Percentiles rank a stretch among this genome's conserved stretches.
Evolutionary conservation across 805 yeast genomes (phyloP).

Genomic region (Yamadazyma laniorum): DNA sequence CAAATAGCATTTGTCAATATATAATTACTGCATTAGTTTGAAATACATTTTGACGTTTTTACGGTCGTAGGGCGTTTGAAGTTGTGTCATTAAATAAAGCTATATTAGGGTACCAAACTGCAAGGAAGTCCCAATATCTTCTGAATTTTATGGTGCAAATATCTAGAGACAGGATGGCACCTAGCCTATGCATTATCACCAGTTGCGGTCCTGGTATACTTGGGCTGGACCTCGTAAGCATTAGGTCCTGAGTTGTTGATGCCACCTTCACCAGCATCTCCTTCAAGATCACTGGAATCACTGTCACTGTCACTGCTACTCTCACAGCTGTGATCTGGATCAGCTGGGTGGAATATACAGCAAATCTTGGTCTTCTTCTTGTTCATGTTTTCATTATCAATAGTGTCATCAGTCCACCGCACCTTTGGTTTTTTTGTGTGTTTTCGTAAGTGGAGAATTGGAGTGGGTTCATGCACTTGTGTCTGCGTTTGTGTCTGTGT

Average conservation of each 20-base stretch:
- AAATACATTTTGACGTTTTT: no score
- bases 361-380: slow-evolving; percentile 91
- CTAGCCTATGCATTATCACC: no score
- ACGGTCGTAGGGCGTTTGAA: no score
- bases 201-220: no score
- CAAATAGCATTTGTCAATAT: no score
- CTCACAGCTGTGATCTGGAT: slow-evolving; percentile 43
- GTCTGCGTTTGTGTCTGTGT: neutral
- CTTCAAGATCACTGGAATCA: slow-evolving; percentile 17
- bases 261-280: slow-evolving; percentile 10
- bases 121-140: no score
- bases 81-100: no score
- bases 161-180: no score
- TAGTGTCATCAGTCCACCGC: slow-evolving; percentile 79
- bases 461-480: slow-evolving; percentile 3
- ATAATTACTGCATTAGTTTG: no score
- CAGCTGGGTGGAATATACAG: slow-evolving; percentile 80
- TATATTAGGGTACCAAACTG: no score
- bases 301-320: slow-evolving; percentile 33
- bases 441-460: slow-evolving; percentile 9
- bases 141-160: no score
- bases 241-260: slow-evolving; percentile 50
- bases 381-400: slow-evolving; percentile 87
- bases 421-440: slow-evolving; percentile 49
- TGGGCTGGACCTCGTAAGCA: slow-evolving; percentile 89